Evolutionary conservation across 441 rosid genomes (phyloP), one percentile per base, ranked within the genome.

Genomic region (Populus hybrid): DNA sequence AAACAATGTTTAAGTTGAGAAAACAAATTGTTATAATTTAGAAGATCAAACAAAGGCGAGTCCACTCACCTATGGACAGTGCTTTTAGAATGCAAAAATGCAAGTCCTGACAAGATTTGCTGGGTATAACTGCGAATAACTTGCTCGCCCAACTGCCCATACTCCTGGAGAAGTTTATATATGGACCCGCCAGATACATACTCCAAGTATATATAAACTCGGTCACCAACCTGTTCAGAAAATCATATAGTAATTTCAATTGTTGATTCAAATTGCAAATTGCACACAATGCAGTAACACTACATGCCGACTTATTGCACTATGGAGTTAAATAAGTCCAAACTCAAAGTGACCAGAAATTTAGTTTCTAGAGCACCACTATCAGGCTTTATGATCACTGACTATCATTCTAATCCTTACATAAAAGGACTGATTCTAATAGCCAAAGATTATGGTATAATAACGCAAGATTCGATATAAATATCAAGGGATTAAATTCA

Each of bases 101-200:
- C 96, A 26, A 96, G 91, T 72, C 99, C 99, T 0, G 91, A 91
- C 84, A 96, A 91, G 68, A 96, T 96, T 85, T 96, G 99, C 69
- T 92, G 94, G 35, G 99, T 96, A 78, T 91, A 96, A 85, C 86
- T 96, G 61, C 99, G 97, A 79, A 96, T 92, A 30, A 93, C 98
- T 82, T 73, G 76, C 82, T 94, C 99, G 72, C 98, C 94, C 21
- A 96, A 86, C 73, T 86, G 89, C 19, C 99, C 98, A 72, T 96
- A 94, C 5, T 96, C 99, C 80, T 93, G 98, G 81, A 96, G 99
- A 81, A 96, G 89, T 82, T 91, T 96, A 87, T 94, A 90, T 69
- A 96, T 96, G 71, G 99, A 96, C 78, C 99, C 99, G 76, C 97
- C 99, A 69, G 99, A 94, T 35, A 96, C 97, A 79, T 91, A 96